These are phyloP conservation scores for Persicaria tinctoria DNA, from an alignment of 148 eudicot genomes.

Conservation along the genomic window DNA sequence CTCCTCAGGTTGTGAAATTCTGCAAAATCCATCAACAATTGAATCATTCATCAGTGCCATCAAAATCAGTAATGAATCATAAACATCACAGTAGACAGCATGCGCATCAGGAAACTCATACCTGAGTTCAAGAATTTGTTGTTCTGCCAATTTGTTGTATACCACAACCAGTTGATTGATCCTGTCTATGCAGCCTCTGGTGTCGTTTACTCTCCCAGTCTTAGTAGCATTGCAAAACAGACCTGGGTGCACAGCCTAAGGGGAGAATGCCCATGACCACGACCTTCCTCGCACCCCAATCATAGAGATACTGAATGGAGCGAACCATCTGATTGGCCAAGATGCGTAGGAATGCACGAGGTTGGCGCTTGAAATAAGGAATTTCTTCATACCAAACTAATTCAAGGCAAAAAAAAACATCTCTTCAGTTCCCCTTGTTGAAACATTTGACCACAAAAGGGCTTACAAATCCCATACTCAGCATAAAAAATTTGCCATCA, in stretches of 20 bases:
- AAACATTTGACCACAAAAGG: too few species aligned
- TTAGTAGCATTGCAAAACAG: slow-evolving; percentile 24
- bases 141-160: slow-evolving; percentile 36
- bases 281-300: slow-evolving; percentile 41
- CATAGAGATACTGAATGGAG: slow-evolving; percentile 35
- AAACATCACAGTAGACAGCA: slow-evolving; percentile 52
- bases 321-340: slow-evolving; percentile 39
- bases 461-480: too few species aligned
- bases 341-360: slow-evolving; percentile 18
- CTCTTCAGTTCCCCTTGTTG: too few species aligned
- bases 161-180: slow-evolving; percentile 38
- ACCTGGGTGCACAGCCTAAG: slow-evolving; percentile 55
- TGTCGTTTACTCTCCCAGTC: slow-evolving; percentile 14
- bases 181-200: slow-evolving; percentile 33
- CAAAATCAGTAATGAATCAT: slow-evolving; percentile 1
- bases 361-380: not conserved
- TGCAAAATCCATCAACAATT: slow-evolving; percentile 16
- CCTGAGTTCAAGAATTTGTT: slow-evolving; percentile 33
- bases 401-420: too few species aligned
- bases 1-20: slow-evolving; percentile 35
- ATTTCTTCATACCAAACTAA: too few species aligned
- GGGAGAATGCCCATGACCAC: slow-evolving; percentile 51
- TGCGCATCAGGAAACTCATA: slow-evolving; percentile 34
- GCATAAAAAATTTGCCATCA: too few species aligned
- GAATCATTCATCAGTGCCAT: not conserved